phyloP scores from a whole-genome alignment of 768 basidiomycete species.

The Tricholoma bakamatsutake region DNA sequence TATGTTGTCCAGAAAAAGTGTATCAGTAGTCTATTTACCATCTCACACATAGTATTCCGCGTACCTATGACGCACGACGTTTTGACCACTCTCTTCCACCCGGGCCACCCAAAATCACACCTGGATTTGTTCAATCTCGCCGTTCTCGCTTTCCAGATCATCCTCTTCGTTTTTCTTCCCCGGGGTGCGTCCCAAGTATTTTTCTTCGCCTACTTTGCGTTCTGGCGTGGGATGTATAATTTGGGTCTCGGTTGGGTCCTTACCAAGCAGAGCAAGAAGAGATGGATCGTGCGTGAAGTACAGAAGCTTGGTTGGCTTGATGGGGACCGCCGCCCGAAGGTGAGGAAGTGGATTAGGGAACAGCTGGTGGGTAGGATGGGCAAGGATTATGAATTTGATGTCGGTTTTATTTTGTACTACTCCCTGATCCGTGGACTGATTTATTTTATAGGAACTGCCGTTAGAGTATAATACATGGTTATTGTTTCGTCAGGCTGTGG shows the following conservation, averaged over 20 bases:
- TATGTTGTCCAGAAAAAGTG: slow-evolving; percentile 21
- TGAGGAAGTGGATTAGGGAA: slow-evolving; percentile 77
- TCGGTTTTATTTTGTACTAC: slow-evolving; percentile 12
- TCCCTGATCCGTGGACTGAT: slow-evolving; percentile 3
- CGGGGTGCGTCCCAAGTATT: slow-evolving; percentile 50
- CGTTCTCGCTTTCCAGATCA: slow-evolving; percentile 69
- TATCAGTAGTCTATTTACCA: not conserved
- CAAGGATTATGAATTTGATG: slow-evolving; percentile 88
- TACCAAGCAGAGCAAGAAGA: slow-evolving; percentile 92
- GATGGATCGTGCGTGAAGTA: slow-evolving; percentile 85
- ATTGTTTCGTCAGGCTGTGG: slow-evolving; percentile 91
- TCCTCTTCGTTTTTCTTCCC: slow-evolving; percentile 66
- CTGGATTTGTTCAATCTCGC: slow-evolving; percentile 83
- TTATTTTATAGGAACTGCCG: slow-evolving; percentile 63
- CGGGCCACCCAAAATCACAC: slow-evolving; percentile 79
- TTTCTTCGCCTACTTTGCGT: slow-evolving; percentile 86
- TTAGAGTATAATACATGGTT: slow-evolving; percentile 96
- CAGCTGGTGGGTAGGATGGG: slow-evolving; percentile 94
- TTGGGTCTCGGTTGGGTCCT: slow-evolving; percentile 91
- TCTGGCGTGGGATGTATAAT: slow-evolving; percentile 92
- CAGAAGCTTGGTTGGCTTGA: slow-evolving; percentile 89
- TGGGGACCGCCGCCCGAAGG: slow-evolving; percentile 47
- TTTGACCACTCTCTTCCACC: slow-evolving; percentile 78
- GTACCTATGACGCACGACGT: slow-evolving; percentile 93
- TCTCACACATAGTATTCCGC: slow-evolving; percentile 62